Base-by-base conservation (phyloP, 2,329 filamentous ascomycete species). In the Stachybotrys elegans region DNA sequence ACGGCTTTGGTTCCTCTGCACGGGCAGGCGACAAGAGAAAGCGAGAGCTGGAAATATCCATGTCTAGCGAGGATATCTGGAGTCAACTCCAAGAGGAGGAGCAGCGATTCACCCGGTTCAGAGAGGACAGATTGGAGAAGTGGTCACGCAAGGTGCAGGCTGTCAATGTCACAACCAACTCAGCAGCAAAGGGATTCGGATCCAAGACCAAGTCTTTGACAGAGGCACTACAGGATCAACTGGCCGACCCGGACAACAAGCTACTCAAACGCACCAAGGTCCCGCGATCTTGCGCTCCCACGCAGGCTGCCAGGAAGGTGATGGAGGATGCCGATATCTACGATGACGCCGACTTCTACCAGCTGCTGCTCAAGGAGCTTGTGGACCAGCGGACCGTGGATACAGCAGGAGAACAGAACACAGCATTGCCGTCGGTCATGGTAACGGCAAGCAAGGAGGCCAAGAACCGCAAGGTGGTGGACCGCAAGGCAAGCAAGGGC, bases 271-370 rank as follows among this genome's bases (percentile, higher is more conserved):
- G 82, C 36, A 86, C 85, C 1, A 79, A 78, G 36, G 81, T 81
- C 0, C 84, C 87, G 12, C 81, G 88, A 17, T 90, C 86, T 2
- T 91, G 87, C 56, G 87, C 87, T 0, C 87, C 87, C 0, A 67
- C 79, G 0, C 87, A 92, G 55, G 75, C 76, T 1, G 73, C 74
- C 22, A 69, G 68, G 50, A 78, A 79, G 57, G 57, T 81, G 20
- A 65, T 69, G 9, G 76, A 84, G 52, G 81, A 83, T 56, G 61
- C 65, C 1, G 67, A 72, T 17, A 82, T 95, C 53, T 98, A 93
- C 69, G 92, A 97, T 61, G 93, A 98, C 56, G 88, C 88, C 11
- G 84, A 94, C 61, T 96, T 97, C 65, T 98, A 98, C 68, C 89
- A 95, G 62, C 72, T 93, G 13, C 78, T 98, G 3, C 79, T 98